phyloP scores from a whole-genome alignment of 208 protist genomes.

The Crithidia fasciculata region DNA sequence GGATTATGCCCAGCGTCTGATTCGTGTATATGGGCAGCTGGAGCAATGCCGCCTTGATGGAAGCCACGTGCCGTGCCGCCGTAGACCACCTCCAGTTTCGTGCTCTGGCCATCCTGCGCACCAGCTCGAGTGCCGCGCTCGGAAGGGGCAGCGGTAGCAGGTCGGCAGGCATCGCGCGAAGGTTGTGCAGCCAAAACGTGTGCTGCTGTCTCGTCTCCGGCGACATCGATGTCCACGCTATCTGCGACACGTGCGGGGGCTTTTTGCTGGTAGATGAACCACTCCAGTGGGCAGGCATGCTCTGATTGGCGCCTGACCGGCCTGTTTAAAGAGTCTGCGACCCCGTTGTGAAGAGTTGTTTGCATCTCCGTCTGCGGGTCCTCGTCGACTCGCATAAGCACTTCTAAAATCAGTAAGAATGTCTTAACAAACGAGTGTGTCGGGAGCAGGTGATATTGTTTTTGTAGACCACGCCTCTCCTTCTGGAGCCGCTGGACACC shows the following conservation, averaged over 20 bases:
- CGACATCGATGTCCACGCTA: neutral
- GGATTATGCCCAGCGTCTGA: neutral
- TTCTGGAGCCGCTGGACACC: too few relatives aligned
- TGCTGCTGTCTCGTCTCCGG: neutral
- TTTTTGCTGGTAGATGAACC: slow-evolving; percentile 5
- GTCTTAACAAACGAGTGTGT: too few relatives aligned
- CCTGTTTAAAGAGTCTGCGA: neutral
- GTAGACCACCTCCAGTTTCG: slow-evolving; percentile 7
- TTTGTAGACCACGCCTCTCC: too few relatives aligned
- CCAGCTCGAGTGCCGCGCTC: slow-evolving; percentile 4
- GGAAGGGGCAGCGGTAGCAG: neutral
- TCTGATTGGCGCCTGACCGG: neutral
- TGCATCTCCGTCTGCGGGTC: neutral
- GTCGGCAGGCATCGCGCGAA: neutral
- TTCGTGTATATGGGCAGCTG: slow-evolving; percentile 14
- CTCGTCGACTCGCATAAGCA: neutral
- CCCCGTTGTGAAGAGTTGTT: neutral
- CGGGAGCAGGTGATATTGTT: too few relatives aligned
- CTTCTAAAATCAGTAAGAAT: too few relatives aligned
- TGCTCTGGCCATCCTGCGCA: slow-evolving; percentile 4
- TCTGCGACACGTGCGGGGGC: neutral
- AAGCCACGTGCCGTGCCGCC: neutral
- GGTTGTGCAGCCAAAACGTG: neutral
- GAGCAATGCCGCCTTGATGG: neutral
- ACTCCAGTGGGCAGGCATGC: slow-evolving; percentile 1